Percentiles rank a stretch among this genome's conserved stretches.
Evolutionary conservation across 371 early-diverging fungal species (phyloP).

Genomic region (Parasitella parasitica): DNA sequence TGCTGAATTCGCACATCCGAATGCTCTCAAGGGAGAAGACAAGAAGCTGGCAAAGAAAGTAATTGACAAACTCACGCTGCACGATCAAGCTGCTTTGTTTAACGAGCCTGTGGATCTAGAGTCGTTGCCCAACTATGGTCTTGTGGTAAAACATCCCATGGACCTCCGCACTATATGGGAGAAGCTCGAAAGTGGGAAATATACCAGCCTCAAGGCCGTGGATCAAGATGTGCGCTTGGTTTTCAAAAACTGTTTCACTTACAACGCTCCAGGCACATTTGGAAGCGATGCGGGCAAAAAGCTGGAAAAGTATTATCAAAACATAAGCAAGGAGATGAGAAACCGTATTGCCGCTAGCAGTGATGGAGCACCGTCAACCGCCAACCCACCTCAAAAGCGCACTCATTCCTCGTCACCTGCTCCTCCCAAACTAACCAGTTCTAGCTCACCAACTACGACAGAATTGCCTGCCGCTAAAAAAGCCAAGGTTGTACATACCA

Average conservation of each 20-base stretch:
- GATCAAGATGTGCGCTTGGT: conserved; percentile 65
- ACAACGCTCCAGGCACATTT: conserved; percentile 81
- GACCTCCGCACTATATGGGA: conserved; percentile 90
- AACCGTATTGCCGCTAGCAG: conserved; percentile 5
- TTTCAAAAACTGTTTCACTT: conserved; percentile 88
- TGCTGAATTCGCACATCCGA: conserved; percentile 39
- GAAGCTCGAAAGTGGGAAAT: conserved; percentile 67
- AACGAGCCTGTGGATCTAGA: conserved; percentile 90
- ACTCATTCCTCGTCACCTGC: not conserved
- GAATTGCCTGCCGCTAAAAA: not conserved
- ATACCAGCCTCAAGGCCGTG: conserved; percentile 46
- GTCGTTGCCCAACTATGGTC: conserved; percentile 84
- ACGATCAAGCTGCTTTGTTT: conserved; percentile 55
- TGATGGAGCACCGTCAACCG: not conserved
- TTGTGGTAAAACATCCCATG: conserved; percentile 93
- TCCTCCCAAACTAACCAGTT: not conserved
- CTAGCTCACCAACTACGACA: not conserved
- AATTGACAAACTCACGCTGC: conserved; percentile 35
- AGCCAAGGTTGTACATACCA: not conserved
- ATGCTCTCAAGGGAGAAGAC: conserved; percentile 38
- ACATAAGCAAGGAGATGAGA: conserved; percentile 59
- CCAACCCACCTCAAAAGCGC: not conserved
- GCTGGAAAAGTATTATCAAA: conserved; percentile 59
- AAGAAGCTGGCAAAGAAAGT: conserved; percentile 37
- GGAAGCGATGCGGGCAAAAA: conserved; percentile 77